These are phyloP conservation scores for Rosa chinensis DNA, from an alignment of 306 rosid genomes.

Conservation along the genomic window DNA sequence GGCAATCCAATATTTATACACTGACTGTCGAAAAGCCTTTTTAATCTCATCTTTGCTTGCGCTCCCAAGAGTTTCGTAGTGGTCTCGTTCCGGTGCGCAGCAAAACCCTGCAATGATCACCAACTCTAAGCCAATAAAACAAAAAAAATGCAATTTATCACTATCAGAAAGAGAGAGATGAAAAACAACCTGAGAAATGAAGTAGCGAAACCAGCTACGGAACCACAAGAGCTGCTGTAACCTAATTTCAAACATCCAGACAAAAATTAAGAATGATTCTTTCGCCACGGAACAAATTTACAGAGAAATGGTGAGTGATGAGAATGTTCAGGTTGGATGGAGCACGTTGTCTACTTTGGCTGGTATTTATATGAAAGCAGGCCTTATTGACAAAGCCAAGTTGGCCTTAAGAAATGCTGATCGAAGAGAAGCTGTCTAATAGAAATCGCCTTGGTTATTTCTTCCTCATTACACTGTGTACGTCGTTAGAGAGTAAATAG, in stretches of 20 bases:
- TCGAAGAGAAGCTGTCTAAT: constrained; percentile 44
- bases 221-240: constrained; percentile 41
- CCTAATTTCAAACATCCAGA: constrained; percentile 26
- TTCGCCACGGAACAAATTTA: constrained; percentile 19
- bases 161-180: neutral
- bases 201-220: constrained; percentile 25
- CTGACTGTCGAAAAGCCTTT: constrained; percentile 76
- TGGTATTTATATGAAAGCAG: constrained; percentile 54
- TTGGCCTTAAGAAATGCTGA: constrained; percentile 35
- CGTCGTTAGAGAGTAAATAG: constrained; percentile 58
- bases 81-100: constrained; percentile 51
- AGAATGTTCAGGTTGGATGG: constrained; percentile 76
- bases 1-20: constrained; percentile 5
- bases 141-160: neutral
- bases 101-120: constrained; percentile 33
- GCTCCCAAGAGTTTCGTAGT: constrained; percentile 66
- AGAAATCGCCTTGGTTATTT: constrained; percentile 63
- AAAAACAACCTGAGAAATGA: constrained; percentile 54
- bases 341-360: constrained; percentile 78
- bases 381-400: constrained; percentile 52
- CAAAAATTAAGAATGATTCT: neutral
- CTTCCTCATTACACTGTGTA: constrained; percentile 67
- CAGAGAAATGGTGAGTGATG: constrained; percentile 60
- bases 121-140: neutral
- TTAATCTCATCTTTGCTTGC: constrained; percentile 78